Evolutionary conservation across 2,329 filamentous ascomycete species (phyloP), one percentile per base, ranked within the genome.

Genomic region (Penicillium sp.): DNA sequence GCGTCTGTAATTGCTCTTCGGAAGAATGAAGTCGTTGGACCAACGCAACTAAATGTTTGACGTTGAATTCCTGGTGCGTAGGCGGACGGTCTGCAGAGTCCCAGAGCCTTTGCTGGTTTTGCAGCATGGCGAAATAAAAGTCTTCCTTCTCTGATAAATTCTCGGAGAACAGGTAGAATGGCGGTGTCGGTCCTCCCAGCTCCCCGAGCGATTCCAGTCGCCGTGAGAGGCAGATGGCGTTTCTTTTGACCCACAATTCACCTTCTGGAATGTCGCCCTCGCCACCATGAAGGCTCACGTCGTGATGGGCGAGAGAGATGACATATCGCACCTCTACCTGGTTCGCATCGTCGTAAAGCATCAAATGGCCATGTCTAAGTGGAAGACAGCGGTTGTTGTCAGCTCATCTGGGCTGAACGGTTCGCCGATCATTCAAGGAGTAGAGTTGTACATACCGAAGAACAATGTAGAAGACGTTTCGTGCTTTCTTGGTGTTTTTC

Each of bases 131-230:
- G 66, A 95, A 91, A 64, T 98, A 98, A 67, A 98, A 97, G 62
- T 98, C 93, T 65, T 98, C 93, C 65, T 98, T 98, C 32, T 93
- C 88, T 0, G 90, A 95, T 62, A 87, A 87, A 58, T 94, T 95
- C 52, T 97, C 89, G 0, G 87, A 94, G 65, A 97, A 98, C 4
- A 98, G 74, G 59, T 83, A 97, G 68, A 96, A 97, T 0, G 93
- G 89, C 53, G 87, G 90, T 5, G 87, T 83, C 2, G 77, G 59
- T 21, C 78, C 75, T 2, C 75, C 69, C 18, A 75, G 54, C 21
- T 83, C 79, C 17, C 71, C 69, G 17, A 72, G 72, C 18, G 65
- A 65, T 20, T 77, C 73, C 21, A 68, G 63, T 56, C 79, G 84
- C 53, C 87, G 78, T n/a, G 80, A 79, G 20, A 96, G 73, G 53